Evolutionary conservation across 805 yeast genomes (phyloP).

Genomic region (Nakazawaea wyomingensis): DNA sequence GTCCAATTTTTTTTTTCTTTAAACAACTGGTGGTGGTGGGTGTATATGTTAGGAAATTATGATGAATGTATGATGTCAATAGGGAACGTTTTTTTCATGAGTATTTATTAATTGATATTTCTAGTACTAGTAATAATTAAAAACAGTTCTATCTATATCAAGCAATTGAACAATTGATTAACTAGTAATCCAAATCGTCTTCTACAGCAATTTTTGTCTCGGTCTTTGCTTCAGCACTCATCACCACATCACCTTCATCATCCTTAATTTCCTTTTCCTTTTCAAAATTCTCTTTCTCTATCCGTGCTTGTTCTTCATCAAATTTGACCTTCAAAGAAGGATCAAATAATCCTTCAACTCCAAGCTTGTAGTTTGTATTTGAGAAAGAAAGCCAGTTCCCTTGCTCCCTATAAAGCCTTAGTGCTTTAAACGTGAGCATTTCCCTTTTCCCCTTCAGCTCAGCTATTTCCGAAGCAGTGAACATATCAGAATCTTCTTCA

Average conservation of each 20-base stretch:
- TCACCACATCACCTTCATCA: constrained; percentile 6
- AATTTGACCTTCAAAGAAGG: constrained; percentile 3
- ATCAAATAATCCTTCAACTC: constrained; percentile 11
- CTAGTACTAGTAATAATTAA: too few species aligned
- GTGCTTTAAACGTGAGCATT: constrained; percentile 12
- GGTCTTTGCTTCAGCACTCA: neutral
- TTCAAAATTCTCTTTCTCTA: neutral
- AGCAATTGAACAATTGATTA: too few species aligned
- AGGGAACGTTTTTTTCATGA: too few species aligned
- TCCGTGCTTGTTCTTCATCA: neutral
- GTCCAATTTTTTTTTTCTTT: too few species aligned
- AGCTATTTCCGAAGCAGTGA: constrained; percentile 5
- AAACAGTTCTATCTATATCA: too few species aligned
- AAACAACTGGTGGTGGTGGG: too few species aligned
- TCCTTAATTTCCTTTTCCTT: neutral
- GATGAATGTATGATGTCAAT: too few species aligned
- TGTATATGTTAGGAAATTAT: too few species aligned
- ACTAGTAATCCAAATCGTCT: constrained; percentile 10
- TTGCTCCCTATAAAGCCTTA: constrained; percentile 15
- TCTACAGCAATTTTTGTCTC: neutral
- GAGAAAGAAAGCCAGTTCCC: constrained; percentile 10
- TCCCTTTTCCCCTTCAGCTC: constrained; percentile 8
- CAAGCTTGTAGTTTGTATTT: constrained; percentile 9
- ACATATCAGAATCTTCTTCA: constrained; percentile 11
- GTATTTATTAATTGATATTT: too few species aligned